A percentile compares a stretch with the other conserved stretches of the same genome.
Conservation (phyloP, 495 filamentous ascomycete genomes). For the Venustampulla echinocandica region DNA sequence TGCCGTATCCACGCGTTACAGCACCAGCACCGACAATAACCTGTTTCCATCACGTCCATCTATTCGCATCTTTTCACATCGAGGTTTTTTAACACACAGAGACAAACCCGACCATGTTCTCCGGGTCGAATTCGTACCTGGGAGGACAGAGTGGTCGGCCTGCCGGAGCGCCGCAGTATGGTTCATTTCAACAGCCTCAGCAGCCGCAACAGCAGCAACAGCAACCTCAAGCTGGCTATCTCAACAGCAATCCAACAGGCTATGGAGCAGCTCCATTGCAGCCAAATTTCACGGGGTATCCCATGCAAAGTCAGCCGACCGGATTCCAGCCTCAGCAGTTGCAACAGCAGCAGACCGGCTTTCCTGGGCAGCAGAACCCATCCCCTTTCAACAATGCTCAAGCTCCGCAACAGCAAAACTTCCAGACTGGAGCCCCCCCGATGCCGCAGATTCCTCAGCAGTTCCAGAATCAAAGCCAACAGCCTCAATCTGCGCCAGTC, state of each 20-base stretch:
- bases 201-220: conserved; percentile 55
- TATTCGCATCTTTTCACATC: conserved; percentile 2
- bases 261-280: conserved; percentile 50
- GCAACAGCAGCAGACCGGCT: conserved; percentile 36
- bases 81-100: background rate
- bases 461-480: conserved; percentile 31
- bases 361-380: conserved; percentile 30
- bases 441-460: conserved; percentile 49
- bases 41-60: background rate
- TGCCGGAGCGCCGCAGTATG: conserved; percentile 49
- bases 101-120: conserved; percentile 56
- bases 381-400: conserved; percentile 29
- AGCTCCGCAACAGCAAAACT: conserved; percentile 39
- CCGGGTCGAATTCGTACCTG: conserved; percentile 75
- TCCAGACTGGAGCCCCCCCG: conserved; percentile 39
- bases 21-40: background rate
- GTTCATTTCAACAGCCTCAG: conserved; percentile 40
- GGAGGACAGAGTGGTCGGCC: conserved; percentile 68
- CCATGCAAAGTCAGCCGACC: conserved; percentile 39
- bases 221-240: conserved; percentile 49
- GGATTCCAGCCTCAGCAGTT: conserved; percentile 39
- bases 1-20: background rate
- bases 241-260: conserved; percentile 52
- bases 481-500: conserved; percentile 32
- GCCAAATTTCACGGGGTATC: conserved; percentile 53